Conservation (phyloP, 2,329 filamentous ascomycete species). For the Colletotrichum filicis region DNA sequence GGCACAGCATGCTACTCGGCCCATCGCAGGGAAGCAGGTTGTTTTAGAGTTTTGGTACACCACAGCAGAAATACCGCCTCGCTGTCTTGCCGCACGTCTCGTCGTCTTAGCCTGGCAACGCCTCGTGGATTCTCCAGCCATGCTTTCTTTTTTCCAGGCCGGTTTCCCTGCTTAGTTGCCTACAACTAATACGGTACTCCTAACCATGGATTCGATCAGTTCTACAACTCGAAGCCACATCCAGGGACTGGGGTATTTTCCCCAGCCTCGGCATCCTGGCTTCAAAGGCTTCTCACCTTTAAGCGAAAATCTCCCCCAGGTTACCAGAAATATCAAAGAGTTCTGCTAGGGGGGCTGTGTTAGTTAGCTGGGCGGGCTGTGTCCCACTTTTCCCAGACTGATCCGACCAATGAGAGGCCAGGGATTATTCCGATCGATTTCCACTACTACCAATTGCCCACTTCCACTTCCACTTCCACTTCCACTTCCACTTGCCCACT, state of each 20-base stretch:
- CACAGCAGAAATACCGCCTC: constrained; percentile 9
- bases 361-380: no score
- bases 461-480: no score
- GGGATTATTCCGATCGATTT: no score
- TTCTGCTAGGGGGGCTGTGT: no score
- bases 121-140: constrained; percentile 23
- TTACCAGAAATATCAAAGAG: not conserved
- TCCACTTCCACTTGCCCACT: no score
- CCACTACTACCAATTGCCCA: no score
- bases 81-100: constrained; percentile 16
- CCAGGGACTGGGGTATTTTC: not conserved
- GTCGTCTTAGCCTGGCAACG: constrained; percentile 20
- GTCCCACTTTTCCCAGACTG: no score
- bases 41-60: constrained; percentile 31
- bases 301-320: not conserved
- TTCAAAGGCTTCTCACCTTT: not conserved
- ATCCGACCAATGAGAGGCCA: no score
- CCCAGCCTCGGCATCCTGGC: not conserved
- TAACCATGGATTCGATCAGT: not conserved
- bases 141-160: constrained; percentile 31
- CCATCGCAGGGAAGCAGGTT: constrained; percentile 23
- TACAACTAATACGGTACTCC: not conserved
- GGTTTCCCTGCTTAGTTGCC: not conserved
- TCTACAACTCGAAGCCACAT: not conserved
- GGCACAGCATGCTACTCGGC: not conserved